These are phyloP conservation scores for Pseudoperonospora humuli DNA, from an alignment of 352 stramenopile genomes.

Conservation along the genomic window DNA sequence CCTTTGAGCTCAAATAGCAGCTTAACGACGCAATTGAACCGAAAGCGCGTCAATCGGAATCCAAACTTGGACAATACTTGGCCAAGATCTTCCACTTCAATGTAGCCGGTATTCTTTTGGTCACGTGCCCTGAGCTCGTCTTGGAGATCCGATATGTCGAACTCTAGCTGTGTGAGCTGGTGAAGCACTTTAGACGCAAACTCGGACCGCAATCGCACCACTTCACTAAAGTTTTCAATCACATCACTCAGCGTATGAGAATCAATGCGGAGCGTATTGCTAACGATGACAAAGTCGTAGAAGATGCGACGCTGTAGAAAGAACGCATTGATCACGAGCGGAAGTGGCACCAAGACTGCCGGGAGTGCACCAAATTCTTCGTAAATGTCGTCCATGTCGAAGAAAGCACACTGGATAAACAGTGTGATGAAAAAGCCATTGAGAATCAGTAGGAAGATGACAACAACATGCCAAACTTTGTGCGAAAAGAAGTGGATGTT, in stretches of 20 bases:
- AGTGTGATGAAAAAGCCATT: constrained; percentile 56
- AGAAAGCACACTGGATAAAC: constrained; percentile 48
- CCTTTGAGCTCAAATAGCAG: constrained; percentile 36
- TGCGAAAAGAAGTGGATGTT: constrained; percentile 38
- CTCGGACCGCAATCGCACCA: constrained; percentile 35
- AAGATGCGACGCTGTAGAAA: constrained; percentile 46
- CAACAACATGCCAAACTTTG: constrained; percentile 44
- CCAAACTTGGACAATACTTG: constrained; percentile 28
- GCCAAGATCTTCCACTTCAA: constrained; percentile 35
- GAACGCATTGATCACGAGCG: constrained; percentile 37
- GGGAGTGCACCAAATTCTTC: constrained; percentile 20
- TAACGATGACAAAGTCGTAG: constrained; percentile 43
- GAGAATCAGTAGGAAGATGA: constrained; percentile 44
- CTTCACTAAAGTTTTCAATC: constrained; percentile 44
- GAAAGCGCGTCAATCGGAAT: constrained; percentile 42
- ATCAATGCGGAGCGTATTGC: constrained; percentile 40
- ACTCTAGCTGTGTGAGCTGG: constrained; percentile 10
- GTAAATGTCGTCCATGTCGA: constrained; percentile 27
- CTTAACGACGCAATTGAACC: constrained; percentile 45
- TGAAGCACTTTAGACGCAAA: constrained; percentile 27
- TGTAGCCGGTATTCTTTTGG: constrained; percentile 13
- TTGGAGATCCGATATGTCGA: constrained; percentile 24
- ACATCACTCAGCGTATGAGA: constrained; percentile 38
- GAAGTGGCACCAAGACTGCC: constrained; percentile 26
- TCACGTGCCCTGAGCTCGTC: constrained; percentile 20